Conservation (phyloP, 2,329 filamentous ascomycete species). For the Clarireedia sp. region DNA sequence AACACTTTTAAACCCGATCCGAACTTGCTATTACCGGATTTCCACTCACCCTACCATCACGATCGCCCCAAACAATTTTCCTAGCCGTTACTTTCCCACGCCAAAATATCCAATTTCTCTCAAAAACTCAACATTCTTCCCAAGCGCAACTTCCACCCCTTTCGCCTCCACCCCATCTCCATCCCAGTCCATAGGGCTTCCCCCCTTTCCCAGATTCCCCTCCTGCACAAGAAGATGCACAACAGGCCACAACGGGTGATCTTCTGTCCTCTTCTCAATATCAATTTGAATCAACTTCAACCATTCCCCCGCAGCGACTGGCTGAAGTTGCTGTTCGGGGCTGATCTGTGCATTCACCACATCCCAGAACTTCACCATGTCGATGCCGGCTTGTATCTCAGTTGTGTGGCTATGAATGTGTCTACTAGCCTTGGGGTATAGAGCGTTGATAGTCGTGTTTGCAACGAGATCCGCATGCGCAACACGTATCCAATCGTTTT, state of each 20-base stretch:
- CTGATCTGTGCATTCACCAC: background rate
- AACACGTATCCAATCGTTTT: slow-evolving; percentile 2
- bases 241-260: background rate
- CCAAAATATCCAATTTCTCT: slow-evolving; percentile 1
- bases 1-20: background rate
- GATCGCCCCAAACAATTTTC: too few species aligned
- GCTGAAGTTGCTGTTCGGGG: background rate
- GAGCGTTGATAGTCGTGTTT: background rate
- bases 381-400: background rate
- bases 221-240: slow-evolving; percentile 1
- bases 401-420: background rate
- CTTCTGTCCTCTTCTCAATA: background rate
- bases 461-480: background rate
- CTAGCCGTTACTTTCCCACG: background rate
- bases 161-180: background rate
- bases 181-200: background rate
- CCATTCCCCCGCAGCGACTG: background rate
- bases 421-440: too few species aligned
- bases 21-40: background rate
- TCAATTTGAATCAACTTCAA: background rate
- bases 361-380: background rate
- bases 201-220: background rate
- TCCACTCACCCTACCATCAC: background rate
- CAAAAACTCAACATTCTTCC: slow-evolving; percentile 4
- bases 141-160: background rate